phyloP scores from a whole-genome alignment of 2,329 filamentous ascomycete genomes.

The Hymenotorrendiella dingleyae region DNA sequence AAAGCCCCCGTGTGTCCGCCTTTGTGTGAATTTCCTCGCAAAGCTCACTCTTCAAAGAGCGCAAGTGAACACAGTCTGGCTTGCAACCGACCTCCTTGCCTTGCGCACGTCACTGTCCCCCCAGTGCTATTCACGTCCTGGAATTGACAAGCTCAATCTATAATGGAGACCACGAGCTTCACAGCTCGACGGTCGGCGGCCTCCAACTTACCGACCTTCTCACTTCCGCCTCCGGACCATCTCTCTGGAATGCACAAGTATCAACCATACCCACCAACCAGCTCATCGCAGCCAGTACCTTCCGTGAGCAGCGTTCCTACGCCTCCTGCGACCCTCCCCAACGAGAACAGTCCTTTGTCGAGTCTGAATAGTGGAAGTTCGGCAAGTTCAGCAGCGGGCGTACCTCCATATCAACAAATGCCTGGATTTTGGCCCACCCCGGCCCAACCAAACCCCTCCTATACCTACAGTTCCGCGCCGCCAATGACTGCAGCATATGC shows the following conservation, averaged over 20 bases:
- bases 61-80: not conserved
- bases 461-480: conserved; percentile 49
- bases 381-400: conserved; percentile 48
- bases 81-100: not conserved
- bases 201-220: conserved; percentile 61
- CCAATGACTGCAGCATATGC: conserved; percentile 28
- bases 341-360: conserved; percentile 56
- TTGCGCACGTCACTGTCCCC: too few relatives aligned
- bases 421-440: conserved; percentile 55
- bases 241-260: conserved; percentile 42
- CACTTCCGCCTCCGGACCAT: conserved; percentile 57
- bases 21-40: too few relatives aligned
- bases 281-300: conserved; percentile 32
- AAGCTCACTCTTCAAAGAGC: too few relatives aligned
- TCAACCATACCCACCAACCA: conserved; percentile 47
- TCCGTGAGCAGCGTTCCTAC: conserved; percentile 37
- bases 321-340: conserved; percentile 41
- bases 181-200: conserved; percentile 65
- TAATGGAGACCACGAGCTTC: conserved; percentile 59
- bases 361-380: conserved; percentile 56
- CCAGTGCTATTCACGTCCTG: conserved; percentile 10
- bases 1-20: too few relatives aligned
- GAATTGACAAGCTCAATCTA: conserved; percentile 26
- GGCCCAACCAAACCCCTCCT: conserved; percentile 35
- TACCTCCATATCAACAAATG: conserved; percentile 49